Base-by-base conservation (phyloP, 2,329 filamentous ascomycete species). In the Fusarium compactum region DNA sequence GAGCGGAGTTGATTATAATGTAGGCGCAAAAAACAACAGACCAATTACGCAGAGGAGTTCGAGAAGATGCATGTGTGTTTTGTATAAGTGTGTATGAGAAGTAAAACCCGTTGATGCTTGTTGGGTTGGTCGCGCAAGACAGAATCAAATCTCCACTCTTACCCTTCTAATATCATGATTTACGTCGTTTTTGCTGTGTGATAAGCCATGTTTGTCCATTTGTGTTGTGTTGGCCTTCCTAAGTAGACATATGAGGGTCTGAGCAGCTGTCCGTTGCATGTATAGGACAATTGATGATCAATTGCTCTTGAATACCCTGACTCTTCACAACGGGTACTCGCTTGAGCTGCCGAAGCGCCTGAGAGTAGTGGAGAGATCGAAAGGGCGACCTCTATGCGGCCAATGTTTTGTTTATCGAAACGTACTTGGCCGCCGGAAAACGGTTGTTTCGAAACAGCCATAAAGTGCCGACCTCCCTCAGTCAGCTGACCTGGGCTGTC, bases 101-200 rank as follows among this genome's bases (percentile, higher is more conserved):
- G 48, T 48, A 34, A 62, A 57, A 61, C 45, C 38, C n/a, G 24
- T 20, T 27, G 22, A 25, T 5, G 16, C 18, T 27, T 29, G 50
- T 29, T 52, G 32, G 24, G 58, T 65, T 65, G 65, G 74, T 74
- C 70, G 74, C 63, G 70, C 74, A 61, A 60, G 61, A 66, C 65
- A 68, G 41, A 71, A 73, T 70, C 67, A 64, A 78, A 77, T 77
- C 75, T 76, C 77, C 74, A 76, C 76, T 77, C 71, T 63, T 74
- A 58, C 71, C 69, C 64, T 74, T 73, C 70, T 61, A 70, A 70
- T 53, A 59, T 48, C 45, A 54, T 45, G 59, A 64, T 54, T 50
- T 54, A 56, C 4, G 43, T 52, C 38, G 48, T 34, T 25, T 38
- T 22, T 18, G n/a, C 29, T 29, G n/a, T 30, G 34, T 58, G 24